These are phyloP conservation scores for Colletotrichum tropicale DNA, from an alignment of 2,329 filamentous ascomycete genomes.

Conservation along the genomic window DNA sequence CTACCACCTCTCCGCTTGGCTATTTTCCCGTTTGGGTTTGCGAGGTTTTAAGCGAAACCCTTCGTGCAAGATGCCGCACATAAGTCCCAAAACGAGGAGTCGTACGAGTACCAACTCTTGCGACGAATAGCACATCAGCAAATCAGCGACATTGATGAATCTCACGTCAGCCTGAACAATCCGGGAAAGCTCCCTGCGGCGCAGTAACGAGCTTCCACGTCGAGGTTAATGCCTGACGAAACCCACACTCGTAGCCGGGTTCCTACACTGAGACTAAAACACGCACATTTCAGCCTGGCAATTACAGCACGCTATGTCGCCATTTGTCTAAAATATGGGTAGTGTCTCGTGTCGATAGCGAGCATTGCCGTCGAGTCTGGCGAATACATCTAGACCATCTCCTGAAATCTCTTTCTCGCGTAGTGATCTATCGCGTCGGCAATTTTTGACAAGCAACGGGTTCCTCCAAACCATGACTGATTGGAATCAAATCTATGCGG, in stretches of 20 bases:
- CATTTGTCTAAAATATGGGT: background rate
- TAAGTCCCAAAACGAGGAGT: background rate
- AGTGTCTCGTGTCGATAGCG: background rate
- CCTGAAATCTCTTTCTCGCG: background rate
- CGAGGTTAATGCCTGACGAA: background rate
- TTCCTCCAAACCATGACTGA: background rate
- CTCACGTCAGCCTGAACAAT: background rate
- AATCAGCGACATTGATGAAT: background rate
- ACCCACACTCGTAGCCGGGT: background rate
- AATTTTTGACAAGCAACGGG: background rate
- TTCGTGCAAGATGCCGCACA: background rate
- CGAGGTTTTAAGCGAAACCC: background rate
- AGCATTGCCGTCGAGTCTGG: background rate
- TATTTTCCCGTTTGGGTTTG: background rate
- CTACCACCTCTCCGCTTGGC: background rate
- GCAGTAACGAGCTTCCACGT: background rate
- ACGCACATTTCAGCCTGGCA: background rate
- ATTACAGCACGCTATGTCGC: background rate
- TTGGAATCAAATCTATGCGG: background rate
- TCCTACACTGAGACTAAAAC: background rate
- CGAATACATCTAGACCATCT: background rate
- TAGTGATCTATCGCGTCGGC: background rate
- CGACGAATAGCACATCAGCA: background rate
- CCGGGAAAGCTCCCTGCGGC: background rate
- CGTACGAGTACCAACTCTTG: background rate